A percentile compares a stretch with the other conserved stretches of the same genome.
Evolutionary conservation across 2,329 filamentous ascomycete species (phyloP).

Genomic region (Colletotrichum somersetense): DNA sequence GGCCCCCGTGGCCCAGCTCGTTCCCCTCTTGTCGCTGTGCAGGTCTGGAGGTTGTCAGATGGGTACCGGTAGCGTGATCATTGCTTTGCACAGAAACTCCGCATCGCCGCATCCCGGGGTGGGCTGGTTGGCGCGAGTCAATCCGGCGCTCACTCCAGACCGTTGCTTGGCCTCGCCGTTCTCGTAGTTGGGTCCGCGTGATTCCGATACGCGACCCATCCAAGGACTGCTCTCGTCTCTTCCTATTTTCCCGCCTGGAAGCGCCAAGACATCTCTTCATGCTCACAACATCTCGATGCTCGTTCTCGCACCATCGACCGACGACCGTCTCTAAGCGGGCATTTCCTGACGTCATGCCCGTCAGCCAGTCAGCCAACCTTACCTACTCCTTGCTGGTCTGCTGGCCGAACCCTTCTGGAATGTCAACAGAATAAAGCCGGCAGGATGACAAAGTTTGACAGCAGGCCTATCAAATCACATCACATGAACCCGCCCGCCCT

Average conservation of each 20-base stretch:
- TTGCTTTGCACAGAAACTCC: conserved; percentile 13
- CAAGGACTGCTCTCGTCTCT: conserved; percentile 16
- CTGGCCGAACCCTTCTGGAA: conserved; percentile 23
- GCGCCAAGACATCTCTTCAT: conserved; percentile 28
- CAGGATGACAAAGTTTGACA: conserved; percentile 2
- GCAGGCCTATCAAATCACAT: background rate
- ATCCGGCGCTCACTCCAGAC: conserved; percentile 28
- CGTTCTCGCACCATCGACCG: background rate
- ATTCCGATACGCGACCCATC: conserved; percentile 16
- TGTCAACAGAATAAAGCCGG: conserved; percentile 4
- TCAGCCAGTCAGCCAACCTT: background rate
- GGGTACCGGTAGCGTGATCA: conserved; percentile 24
- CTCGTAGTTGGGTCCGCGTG: conserved; percentile 26
- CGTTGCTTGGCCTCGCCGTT: conserved; percentile 31
- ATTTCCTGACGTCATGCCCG: conserved; percentile 32
- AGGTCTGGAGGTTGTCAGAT: conserved; percentile 12
- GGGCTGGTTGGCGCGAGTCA: conserved; percentile 36
- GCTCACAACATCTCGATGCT: background rate
- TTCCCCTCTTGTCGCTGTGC: background rate
- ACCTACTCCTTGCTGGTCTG: conserved; percentile 2
- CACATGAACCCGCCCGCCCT: conserved; percentile 5
- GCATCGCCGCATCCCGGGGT: conserved; percentile 28
- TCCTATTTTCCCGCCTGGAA: background rate
- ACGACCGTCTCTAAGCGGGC: conserved; percentile 16
- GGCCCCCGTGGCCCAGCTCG: conserved; percentile 25